Percentiles rank a stretch among this genome's conserved stretches.
phyloP scores from a whole-genome alignment of 768 basidiomycete genomes.

The Suillus decipiens region DNA sequence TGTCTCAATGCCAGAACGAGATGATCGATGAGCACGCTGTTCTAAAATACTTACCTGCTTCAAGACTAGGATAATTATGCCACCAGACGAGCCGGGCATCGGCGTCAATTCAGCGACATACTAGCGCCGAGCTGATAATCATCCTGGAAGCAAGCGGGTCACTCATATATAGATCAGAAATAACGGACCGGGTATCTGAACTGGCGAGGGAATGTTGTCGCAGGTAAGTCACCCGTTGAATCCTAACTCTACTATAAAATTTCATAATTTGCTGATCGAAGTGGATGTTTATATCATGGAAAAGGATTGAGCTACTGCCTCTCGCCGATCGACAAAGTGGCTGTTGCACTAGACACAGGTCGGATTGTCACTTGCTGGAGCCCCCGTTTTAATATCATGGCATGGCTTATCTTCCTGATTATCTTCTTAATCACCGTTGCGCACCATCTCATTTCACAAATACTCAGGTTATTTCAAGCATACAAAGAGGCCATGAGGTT shows the following conservation, averaged over 20 bases:
- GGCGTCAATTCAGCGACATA: too few relatives aligned
- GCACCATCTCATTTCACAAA: not conserved
- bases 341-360: not conserved
- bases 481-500: constrained; percentile 1
- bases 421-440: not conserved
- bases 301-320: not conserved
- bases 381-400: not conserved
- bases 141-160: not conserved
- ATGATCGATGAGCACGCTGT: not conserved
- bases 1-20: not conserved
- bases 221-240: too few relatives aligned
- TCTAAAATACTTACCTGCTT: not conserved
- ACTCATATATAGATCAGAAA: not conserved
- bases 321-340: not conserved
- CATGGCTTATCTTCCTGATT: constrained; percentile 2
- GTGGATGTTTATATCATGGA: not conserved
- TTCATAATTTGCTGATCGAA: too few relatives aligned
- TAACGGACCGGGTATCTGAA: too few relatives aligned
- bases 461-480: not conserved
- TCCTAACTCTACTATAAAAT: too few relatives aligned
- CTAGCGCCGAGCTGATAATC: not conserved
- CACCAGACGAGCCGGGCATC: not conserved
- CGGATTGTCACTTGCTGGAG: not conserved
- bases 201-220: too few relatives aligned
- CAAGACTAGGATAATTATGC: not conserved